phyloP scores from a whole-genome alignment of 129 eudicot genomes.

The Apium graveolens region DNA sequence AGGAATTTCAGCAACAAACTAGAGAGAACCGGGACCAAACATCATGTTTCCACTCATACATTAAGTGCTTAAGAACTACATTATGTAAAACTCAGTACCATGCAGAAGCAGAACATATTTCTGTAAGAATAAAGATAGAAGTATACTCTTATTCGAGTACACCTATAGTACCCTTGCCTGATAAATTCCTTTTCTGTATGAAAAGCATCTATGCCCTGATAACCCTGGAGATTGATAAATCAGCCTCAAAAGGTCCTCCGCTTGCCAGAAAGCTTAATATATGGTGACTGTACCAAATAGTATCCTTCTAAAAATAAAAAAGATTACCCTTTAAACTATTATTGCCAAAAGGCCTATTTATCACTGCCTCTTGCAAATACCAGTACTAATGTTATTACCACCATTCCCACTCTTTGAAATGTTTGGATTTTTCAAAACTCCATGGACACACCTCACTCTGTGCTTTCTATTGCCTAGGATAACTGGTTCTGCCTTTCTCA shows the following conservation, averaged over 20 bases:
- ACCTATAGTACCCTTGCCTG: too few relatives aligned
- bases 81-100: neutral
- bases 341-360: neutral
- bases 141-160: too few relatives aligned
- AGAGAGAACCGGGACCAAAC: neutral
- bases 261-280: neutral
- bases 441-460: neutral
- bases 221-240: too few relatives aligned
- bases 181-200: too few relatives aligned
- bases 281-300: neutral
- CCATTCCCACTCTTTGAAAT: neutral
- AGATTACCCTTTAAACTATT: neutral
- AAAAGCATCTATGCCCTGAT: too few relatives aligned
- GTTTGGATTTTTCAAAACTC: too few relatives aligned
- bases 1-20: neutral
- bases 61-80: neutral
- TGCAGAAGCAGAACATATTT: neutral
- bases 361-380: neutral
- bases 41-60: neutral
- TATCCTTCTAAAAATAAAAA: neutral
- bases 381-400: neutral
- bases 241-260: neutral
- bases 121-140: too few relatives aligned
- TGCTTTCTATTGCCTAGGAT: neutral
- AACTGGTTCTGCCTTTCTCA: neutral